Evolutionary conservation across 2,329 filamentous ascomycete genomes (phyloP), one percentile per base, ranked within the genome.

Genomic region (Calonectria fujianensis): DNA sequence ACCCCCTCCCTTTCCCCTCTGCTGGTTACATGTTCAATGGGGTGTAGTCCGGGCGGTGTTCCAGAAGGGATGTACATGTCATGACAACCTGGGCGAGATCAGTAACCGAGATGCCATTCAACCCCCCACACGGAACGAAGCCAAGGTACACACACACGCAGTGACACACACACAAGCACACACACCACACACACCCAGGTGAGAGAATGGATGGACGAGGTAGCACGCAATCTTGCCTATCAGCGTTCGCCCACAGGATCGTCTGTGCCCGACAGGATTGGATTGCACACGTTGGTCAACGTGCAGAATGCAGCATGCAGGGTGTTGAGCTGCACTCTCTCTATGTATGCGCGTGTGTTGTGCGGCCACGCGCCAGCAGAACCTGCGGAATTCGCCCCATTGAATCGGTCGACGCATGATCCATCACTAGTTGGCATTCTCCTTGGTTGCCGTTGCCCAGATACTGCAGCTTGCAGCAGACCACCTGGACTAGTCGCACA

Each of bases 331-430:
- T 63, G 65, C 50, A 41, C 39, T 39, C 41, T 64, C 57, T 54
- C 35, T 72, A 61, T 73, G 71, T 68, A 74, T 74, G 72, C 72
- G 72, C n/a, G 59, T 66, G 71, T 70, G 71, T 61, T 66, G 66
- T 70, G 70, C 65, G 50, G 57, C 57, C 32, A 39, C 69, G 59
- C 59, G 39, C 72, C 61, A 48, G 31, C 66, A 65, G 45, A 37
- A 64, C 54, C 70, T 45, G 32, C 61, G 29, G 57, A 41, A 63
- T 65, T 65, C 31, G 41, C 41, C 39, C 61, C 61, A 65, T 65
- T 39, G 41, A 32, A 39, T 48, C 65, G 29, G 66, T 35, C 52
- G 37, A 59, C 52, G 51, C 65, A 69, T 65, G 66, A 59, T 51
- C 71, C 66, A 37, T 69, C 54, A 45, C 45, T 64, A 66, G 45